Percentiles rank a stretch among this genome's conserved stretches.
These are phyloP conservation scores for Solanum rostratum DNA, from an alignment of 257 asterid genomes.

Conservation along the genomic window DNA sequence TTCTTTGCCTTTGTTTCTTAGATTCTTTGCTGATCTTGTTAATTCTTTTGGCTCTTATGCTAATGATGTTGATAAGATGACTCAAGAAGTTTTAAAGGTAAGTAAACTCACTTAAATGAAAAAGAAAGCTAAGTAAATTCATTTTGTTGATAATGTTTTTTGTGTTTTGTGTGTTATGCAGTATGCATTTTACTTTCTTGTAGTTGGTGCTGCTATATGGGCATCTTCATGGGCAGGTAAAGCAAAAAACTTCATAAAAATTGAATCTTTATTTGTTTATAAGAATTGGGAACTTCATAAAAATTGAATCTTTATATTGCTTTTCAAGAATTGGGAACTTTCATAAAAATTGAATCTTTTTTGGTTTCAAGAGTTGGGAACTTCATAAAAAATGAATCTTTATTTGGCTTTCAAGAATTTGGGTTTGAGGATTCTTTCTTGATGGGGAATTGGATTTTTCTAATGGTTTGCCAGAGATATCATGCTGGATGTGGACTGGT, in stretches of 20 bases:
- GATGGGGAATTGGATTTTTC: not conserved
- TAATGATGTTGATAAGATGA: slow-evolving; percentile 85
- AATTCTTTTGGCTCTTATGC: slow-evolving; percentile 93
- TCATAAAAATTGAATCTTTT: not conserved
- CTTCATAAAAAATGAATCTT: not conserved
- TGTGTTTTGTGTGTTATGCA: slow-evolving; percentile 24
- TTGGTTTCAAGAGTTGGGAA: not conserved
- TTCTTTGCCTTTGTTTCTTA: slow-evolving; percentile 84
- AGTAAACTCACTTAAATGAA: not conserved
- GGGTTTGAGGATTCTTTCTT: too few species aligned
- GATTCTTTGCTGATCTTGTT: slow-evolving; percentile 99
- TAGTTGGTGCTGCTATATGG: slow-evolving; percentile 99
- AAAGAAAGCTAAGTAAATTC: not conserved
- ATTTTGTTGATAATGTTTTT: slow-evolving; percentile 1
- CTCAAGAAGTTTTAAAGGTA: slow-evolving; percentile 91
- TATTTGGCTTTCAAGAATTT: not conserved
- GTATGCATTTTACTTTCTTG: slow-evolving; percentile 97
- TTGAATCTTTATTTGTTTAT: not conserved
- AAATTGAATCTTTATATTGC: not conserved
- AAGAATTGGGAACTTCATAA: not conserved
- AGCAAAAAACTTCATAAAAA: not conserved
- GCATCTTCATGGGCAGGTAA: slow-evolving; percentile 99
- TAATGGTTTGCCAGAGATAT: slow-evolving; percentile 55
- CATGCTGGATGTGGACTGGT: slow-evolving; percentile 99
- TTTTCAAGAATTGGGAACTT: not conserved